Base-by-base conservation (phyloP, 2,329 filamentous ascomycete genomes). In the Phoma sp. region DNA sequence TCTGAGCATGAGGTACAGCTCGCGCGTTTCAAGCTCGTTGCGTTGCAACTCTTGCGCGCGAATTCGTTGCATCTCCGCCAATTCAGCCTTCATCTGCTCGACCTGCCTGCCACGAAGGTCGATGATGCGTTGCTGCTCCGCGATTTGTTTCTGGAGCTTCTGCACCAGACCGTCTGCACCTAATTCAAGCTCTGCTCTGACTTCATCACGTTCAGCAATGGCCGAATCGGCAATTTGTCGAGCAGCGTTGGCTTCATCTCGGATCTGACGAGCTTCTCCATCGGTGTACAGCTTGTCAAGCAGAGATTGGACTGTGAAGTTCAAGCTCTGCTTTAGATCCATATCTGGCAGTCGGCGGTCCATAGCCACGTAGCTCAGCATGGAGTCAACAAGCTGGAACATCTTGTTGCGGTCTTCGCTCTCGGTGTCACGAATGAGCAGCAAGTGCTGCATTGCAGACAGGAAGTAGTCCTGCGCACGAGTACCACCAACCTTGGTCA, bases 281-380 rank as follows among this genome's bases (percentile, higher is more conserved):
- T 99, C 95, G 2, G 95, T 98, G 72, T 98, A 95, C 47, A 99
- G 82, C 77, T 96, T 96, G 78, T 98, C 95, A 59, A 99, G 82
- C 64, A 99, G 82, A 74, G 86, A 96, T 78, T 98, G 95, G 8
- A 99, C 95, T 0, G 93, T 97, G 69, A 98, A 98, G 74, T 96
- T 97, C 61, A 99, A 84, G 70, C 92, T 96, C 75, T 98, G 93
- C 79, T 97, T 97, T 55, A 99, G 84, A 74, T 99, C 95, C 87
- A 98, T 93, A 75, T 99, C 93, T 35, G 95, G 95, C 61, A 98
- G 77, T 60, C 95, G 85, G 70, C 95, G 86, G 75, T 99, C 95
- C 93, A 99, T 99, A 66, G 93, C 93, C 59, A 99, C 93, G 75
- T 98, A 98, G 76, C 92, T 96, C 62, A 99, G 86, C 92, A 98